phyloP scores from a whole-genome alignment of 192 early-diverging fungal genomes.

The Phycomyces blakesleeanus region DNA sequence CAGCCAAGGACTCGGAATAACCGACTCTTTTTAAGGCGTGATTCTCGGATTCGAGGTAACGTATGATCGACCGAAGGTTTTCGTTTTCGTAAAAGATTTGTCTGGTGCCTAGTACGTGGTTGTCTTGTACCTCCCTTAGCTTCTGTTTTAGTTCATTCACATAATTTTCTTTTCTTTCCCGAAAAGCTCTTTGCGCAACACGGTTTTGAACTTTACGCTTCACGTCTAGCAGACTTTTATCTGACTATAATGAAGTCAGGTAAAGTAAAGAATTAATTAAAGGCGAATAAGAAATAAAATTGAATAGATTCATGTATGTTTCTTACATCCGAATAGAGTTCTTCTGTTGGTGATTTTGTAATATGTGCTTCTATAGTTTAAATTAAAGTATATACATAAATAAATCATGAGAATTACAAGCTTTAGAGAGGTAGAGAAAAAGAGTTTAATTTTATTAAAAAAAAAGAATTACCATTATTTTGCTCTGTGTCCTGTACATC shows the following conservation, averaged over 20 bases:
- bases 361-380: conserved; percentile 13
- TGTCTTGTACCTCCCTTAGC: conserved; percentile 64
- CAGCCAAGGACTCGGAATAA: too few species aligned
- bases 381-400: background rate
- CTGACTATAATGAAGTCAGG: conserved; percentile 9
- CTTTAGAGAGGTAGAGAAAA: too few species aligned
- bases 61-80: conserved; percentile 43
- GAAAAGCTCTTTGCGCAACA: conserved; percentile 32
- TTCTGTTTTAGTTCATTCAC: conserved; percentile 74
- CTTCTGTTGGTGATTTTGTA: conserved; percentile 17
- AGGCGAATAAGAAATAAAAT: background rate
- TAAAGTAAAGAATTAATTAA: background rate
- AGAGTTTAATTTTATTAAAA: too few species aligned
- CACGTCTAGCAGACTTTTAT: conserved; percentile 17
- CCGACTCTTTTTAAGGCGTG: conserved; percentile 43
- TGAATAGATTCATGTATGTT: background rate
- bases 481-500: background rate
- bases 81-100: conserved; percentile 50
- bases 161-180: conserved; percentile 83
- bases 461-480: background rate
- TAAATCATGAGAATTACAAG: background rate
- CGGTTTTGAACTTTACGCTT: conserved; percentile 38
- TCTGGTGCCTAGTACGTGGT: conserved; percentile 36
- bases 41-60: conserved; percentile 51
- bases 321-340: background rate